These are phyloP conservation scores for Spatholobus suberectus DNA, from an alignment of 306 rosid species.

Conservation along the genomic window DNA sequence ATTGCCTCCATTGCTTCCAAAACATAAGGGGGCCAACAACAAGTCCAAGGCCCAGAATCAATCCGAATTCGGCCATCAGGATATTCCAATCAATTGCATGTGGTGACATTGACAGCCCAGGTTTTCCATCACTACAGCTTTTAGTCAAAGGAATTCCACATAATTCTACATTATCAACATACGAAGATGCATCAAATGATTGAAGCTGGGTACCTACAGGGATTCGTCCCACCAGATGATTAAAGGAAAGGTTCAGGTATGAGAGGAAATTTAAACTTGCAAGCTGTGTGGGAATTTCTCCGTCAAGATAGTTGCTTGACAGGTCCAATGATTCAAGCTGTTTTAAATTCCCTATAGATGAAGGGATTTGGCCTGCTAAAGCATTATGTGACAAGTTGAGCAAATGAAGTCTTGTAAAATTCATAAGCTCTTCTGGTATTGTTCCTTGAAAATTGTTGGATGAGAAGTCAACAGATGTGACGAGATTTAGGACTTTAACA, in stretches of 20 bases:
- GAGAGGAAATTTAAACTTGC: slow-evolving; percentile 39
- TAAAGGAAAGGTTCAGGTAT: slow-evolving; percentile 41
- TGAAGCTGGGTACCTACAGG: slow-evolving; percentile 35
- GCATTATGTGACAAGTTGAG: too few species aligned
- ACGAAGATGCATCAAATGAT: slow-evolving; percentile 28
- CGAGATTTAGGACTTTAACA: too few species aligned
- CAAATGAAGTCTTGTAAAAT: too few species aligned
- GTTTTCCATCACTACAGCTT: background rate
- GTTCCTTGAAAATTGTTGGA: too few species aligned
- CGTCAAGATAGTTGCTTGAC: slow-evolving; percentile 37
- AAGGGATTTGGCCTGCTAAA: slow-evolving; percentile 43
- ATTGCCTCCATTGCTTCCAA: background rate
- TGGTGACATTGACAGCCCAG: too few species aligned
- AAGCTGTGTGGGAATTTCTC: slow-evolving; percentile 37
- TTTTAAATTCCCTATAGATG: slow-evolving; percentile 19
- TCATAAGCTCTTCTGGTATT: too few species aligned
- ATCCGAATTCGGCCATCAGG: background rate
- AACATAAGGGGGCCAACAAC: background rate
- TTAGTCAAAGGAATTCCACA: slow-evolving; percentile 41
- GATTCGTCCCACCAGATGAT: slow-evolving; percentile 42
- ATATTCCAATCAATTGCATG: background rate
- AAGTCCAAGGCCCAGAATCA: background rate
- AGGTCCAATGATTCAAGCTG: slow-evolving; percentile 50
- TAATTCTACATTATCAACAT: slow-evolving; percentile 33
- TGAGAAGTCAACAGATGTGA: too few species aligned